Base-by-base conservation (phyloP, 108 stramenopile species). In the Cyclostephanos tholiformis region DNA sequence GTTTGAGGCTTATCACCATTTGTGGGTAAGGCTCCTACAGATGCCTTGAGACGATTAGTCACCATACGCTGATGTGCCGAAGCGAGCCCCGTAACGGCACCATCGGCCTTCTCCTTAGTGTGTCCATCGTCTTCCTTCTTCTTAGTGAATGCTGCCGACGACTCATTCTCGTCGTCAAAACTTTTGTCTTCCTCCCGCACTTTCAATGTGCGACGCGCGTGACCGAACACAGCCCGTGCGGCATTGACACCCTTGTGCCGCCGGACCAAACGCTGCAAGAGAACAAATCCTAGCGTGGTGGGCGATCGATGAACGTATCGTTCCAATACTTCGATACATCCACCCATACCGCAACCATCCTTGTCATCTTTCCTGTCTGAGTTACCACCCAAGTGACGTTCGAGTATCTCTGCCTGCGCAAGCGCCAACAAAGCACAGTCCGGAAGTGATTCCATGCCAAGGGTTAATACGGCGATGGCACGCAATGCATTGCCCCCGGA, bases 241-340 rank as follows among this genome's bases (percentile, higher is more conserved):
- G 77, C 88, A 32, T 80, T 68, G 19, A 86, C 81, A n/a, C 94
- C 94, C 57, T 87, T 78, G 71, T 92, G 86, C 39, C 89, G 66
- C 38, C 91, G 85, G 2, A 88, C 86, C 63, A 92, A 63, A 55
- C 88, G 81, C 75, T 95, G 94, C 35, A 88, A 84, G 22, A 91
- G 56, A 26, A 87, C 85, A 87, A 83, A 95, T 2, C 88, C 94
- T 26, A 95, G 71, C 8, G 94, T 89, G 46, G 84, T 91, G 11
- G 91, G 91, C 16, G 76, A 66, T 29, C 83, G 69, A n/a, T 82
- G 75, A 39, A 90, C 63, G 63, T 84, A 91, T 14, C 66, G 66
- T 64, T 90, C 82, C 87, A 92, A 78, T 11, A 91, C 90, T 25
- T 82, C 35, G 19, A 95, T 78, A 44, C 67, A 73, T 44, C 59